Evolutionary conservation across 805 yeast genomes (phyloP).

Genomic region (Zygotorulaspora chibaensis): DNA sequence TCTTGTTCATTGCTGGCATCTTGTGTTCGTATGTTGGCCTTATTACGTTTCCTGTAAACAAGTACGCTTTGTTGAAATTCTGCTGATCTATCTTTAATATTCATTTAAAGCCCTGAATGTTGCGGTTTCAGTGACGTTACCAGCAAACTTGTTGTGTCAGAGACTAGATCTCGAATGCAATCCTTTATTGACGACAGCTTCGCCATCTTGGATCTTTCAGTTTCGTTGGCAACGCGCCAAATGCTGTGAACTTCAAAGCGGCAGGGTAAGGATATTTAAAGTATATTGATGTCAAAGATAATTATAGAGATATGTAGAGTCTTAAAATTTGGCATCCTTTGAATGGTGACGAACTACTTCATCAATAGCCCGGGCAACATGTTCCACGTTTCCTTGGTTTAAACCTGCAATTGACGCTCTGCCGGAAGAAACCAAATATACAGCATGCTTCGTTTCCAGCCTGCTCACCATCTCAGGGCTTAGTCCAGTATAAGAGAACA

Average conservation of each 20-base stretch:
- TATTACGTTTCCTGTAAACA: slow-evolving; percentile 61
- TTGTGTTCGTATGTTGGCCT: slow-evolving; percentile 25
- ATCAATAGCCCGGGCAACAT: slow-evolving; percentile 78
- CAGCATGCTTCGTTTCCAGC: slow-evolving; percentile 71
- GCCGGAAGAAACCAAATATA: slow-evolving; percentile 78
- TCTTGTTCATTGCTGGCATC: slow-evolving; percentile 17
- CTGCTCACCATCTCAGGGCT: slow-evolving; percentile 68
- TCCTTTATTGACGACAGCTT: not conserved
- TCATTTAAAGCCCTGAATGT: slow-evolving; percentile 11
- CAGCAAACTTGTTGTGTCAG: too few species aligned
- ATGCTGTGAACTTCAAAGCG: not conserved
- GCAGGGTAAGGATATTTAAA: slow-evolving; percentile 4
- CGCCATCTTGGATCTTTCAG: slow-evolving; percentile 1
- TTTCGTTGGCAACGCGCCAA: not conserved
- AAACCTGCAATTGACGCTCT: slow-evolving; percentile 93
- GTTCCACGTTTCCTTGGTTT: slow-evolving; percentile 69
- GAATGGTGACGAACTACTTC: slow-evolving; percentile 55
- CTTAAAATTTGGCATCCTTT: slow-evolving; percentile 32
- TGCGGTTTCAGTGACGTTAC: not conserved
- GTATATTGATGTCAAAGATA: slow-evolving; percentile 41
- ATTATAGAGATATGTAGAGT: slow-evolving; percentile 21
- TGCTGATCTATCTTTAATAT: slow-evolving; percentile 73
- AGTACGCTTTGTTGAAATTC: slow-evolving; percentile 92
- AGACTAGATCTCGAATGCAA: not conserved
- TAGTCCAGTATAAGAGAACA: slow-evolving; percentile 94